Evolutionary conservation across 345 rosid species (phyloP), one percentile per base, ranked within the genome.

Genomic region (Geranium brycei): DNA sequence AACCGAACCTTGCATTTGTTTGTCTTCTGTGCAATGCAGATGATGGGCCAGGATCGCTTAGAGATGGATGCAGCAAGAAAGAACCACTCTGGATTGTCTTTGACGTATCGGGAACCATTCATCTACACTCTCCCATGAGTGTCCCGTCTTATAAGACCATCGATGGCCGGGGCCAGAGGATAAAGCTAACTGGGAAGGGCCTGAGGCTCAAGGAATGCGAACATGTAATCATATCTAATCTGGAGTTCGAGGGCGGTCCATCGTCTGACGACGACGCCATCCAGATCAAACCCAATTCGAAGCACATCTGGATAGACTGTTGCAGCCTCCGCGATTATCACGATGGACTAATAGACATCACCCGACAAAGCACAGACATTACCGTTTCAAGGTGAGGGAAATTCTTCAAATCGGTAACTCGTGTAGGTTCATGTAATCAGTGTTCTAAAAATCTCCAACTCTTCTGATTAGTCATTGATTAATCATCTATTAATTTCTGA

Each of bases 51-150:
- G 96, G 97, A 74, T 85, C 97, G 7, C 76, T 91, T 51, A 80
- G 96, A 28, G 82, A 85, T 18, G 97, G 85, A 67, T 95, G 99
- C 56, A 74, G 79, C 35, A 82, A 57, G 51, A 85, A 82, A 69
- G 97, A 91, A 69, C 95, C 93, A 17, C 82, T 85, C 17, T 95
- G 99, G 97, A 91, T 95, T 32, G 89, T 87, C 62, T 95, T 95
- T 58, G 84, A 83, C 47, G 73, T 84, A 15, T 88, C 97, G 0
- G 97, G 99, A 71, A 78, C 86, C 64, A 87, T 95, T 70, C 71
- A 80, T 69, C 85, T 95, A 1, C 69, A 69, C 0, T 83, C 92
- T 1, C 78, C 75, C 82, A 73, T 87, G 72, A 85, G 19, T 63
- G 84, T 88, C 28, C 80, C 97, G 14, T 95, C 99, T 58, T 83